These are phyloP conservation scores for Tulasnella calospora DNA, from an alignment of 768 basidiomycete genomes.

Conservation along the genomic window DNA sequence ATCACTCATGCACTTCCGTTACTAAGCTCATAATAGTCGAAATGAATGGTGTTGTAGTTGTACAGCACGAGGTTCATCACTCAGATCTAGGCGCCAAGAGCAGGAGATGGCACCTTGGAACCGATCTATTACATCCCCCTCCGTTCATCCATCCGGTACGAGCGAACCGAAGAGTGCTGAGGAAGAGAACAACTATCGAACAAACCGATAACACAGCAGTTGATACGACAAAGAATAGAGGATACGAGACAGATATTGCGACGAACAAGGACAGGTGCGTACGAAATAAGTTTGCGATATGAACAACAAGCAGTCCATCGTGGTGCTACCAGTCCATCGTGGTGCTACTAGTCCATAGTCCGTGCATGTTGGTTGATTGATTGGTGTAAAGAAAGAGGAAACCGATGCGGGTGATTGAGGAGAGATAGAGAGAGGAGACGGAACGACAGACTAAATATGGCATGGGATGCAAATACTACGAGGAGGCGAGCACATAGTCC, in stretches of 20 bases:
- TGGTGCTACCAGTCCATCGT: neutral
- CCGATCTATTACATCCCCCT: neutral
- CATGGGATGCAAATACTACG: neutral
- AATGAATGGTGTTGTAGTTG: too few species aligned
- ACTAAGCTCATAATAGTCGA: too few species aligned
- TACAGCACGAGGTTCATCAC: neutral
- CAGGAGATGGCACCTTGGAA: neutral
- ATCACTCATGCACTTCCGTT: too few species aligned
- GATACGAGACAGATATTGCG: constrained; percentile 4
- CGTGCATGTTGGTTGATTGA: neutral
- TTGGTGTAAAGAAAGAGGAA: neutral
- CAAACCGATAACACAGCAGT: neutral
- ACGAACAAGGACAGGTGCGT: constrained; percentile 1
- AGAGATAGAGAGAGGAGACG: neutral
- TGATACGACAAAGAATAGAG: neutral
- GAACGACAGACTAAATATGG: neutral
- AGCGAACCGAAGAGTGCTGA: neutral
- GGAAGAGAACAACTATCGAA: neutral
- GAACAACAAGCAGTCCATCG: constrained; percentile 10
- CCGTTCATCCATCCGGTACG: neutral
- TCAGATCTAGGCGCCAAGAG: neutral
- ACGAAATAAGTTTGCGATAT: neutral
- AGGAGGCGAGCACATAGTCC: neutral
- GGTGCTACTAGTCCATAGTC: constrained; percentile 9
- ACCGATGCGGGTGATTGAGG: neutral